phyloP scores from a whole-genome alignment of 1,284 basidiomycete genomes.

The Peniophora sp. region DNA sequence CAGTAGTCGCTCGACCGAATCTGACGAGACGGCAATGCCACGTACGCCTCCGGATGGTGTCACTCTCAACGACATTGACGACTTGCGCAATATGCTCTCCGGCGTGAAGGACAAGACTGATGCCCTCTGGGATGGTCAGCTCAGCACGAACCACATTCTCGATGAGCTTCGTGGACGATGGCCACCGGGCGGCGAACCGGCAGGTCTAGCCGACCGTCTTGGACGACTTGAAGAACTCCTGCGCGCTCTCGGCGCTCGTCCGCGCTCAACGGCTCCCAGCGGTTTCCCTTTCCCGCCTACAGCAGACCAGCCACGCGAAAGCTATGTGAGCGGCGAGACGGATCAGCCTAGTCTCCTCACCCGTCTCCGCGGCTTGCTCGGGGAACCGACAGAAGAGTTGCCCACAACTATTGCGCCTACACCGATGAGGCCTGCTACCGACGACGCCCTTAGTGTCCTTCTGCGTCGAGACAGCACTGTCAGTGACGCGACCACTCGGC shows the following conservation, averaged over 20 bases:
- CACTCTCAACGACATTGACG: slow-evolving; percentile 12
- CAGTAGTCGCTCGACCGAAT: not conserved
- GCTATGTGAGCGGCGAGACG: no score
- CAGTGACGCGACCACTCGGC: no score
- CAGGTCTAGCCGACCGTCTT: slow-evolving; percentile 29
- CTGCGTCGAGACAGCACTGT: no score
- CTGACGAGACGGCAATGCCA: slow-evolving; percentile 11
- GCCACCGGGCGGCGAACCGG: slow-evolving; percentile 17
- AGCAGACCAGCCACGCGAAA: no score
- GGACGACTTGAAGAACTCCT: slow-evolving; percentile 37
- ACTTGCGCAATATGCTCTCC: slow-evolving; percentile 33
- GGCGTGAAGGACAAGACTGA: slow-evolving; percentile 43
- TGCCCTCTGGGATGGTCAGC: slow-evolving; percentile 50
- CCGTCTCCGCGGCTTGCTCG: not conserved
- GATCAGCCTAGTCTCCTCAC: no score
- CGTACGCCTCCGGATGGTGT: not conserved
- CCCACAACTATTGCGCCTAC: slow-evolving; percentile 31
- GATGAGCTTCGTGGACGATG: slow-evolving; percentile 30
- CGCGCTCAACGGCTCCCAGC: not conserved
- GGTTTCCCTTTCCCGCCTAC: slow-evolving; percentile 3
- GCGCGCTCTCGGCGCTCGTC: slow-evolving; percentile 4
- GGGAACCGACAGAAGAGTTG: slow-evolving; percentile 12
- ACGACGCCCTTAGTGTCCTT: no score
- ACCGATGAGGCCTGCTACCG: slow-evolving; percentile 15
- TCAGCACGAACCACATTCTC: slow-evolving; percentile 41